Conservation (phyloP, 2,329 filamentous ascomycete species). For the Fonsecaea multimorphosa region DNA sequence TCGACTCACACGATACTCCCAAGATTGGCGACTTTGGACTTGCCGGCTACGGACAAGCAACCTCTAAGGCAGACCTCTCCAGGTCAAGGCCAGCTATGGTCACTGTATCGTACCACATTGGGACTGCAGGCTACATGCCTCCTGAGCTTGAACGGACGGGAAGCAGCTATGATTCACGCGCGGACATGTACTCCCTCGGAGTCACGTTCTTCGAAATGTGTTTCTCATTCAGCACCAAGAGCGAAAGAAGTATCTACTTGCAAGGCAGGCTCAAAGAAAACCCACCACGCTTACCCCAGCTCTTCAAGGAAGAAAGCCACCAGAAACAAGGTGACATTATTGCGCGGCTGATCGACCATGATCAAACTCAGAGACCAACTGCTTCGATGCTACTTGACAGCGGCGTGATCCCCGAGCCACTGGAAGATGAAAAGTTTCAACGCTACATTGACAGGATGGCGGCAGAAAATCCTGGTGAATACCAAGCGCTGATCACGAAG, state of each 20-base stretch:
- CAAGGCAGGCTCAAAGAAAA: slow-evolving; percentile 61
- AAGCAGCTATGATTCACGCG: slow-evolving; percentile 84
- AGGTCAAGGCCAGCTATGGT: slow-evolving; percentile 26
- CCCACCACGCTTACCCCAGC: slow-evolving; percentile 72
- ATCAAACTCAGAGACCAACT: slow-evolving; percentile 80
- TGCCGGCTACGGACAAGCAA: slow-evolving; percentile 78
- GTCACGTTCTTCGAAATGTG: slow-evolving; percentile 99
- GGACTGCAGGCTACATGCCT: slow-evolving; percentile 89
- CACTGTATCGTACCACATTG: slow-evolving; percentile 55
- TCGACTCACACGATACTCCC: slow-evolving; percentile 85
- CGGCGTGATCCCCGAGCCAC: slow-evolving; percentile 85
- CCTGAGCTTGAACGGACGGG: slow-evolving; percentile 72
- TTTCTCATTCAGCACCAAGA: slow-evolving; percentile 64
- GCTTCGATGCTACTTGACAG: slow-evolving; percentile 82
- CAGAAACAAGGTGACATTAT: slow-evolving; percentile 75
- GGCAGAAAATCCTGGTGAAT: slow-evolving; percentile 80
- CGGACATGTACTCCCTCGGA: slow-evolving; percentile 97
- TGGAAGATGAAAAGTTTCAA: slow-evolving; percentile 89
- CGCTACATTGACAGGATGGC: slow-evolving; percentile 80
- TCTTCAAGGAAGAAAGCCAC: slow-evolving; percentile 62
- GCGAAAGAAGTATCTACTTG: slow-evolving; percentile 58
- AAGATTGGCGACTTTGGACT: slow-evolving; percentile 97
- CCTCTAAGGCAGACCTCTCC: slow-evolving; percentile 21
- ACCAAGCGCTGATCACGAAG: slow-evolving; percentile 31
- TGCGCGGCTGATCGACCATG: slow-evolving; percentile 77